Conservation (phyloP, 108 stramenopile species). For the Nannochloropsis salina region DNA sequence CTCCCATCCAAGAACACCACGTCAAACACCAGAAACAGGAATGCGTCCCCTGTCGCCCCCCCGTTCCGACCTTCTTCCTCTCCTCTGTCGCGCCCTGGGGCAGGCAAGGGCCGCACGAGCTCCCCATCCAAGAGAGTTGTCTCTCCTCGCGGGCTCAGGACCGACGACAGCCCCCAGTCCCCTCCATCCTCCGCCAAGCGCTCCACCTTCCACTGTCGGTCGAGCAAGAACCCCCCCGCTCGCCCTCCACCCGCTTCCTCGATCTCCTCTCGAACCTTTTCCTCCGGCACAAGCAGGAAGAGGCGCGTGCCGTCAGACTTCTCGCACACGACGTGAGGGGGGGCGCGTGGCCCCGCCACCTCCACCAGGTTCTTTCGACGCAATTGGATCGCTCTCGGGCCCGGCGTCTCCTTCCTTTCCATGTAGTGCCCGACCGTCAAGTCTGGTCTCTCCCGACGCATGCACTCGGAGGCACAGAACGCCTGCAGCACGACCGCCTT, state of each 20-base stretch:
- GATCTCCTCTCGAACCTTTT: background rate
- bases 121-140: background rate
- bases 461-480: conserved; percentile 8
- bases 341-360: background rate
- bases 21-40: conserved; percentile 30
- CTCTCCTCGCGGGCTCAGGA: background rate
- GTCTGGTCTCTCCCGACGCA: conserved; percentile 32
- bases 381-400: conserved; percentile 30
- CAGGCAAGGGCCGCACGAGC: background rate
- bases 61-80: background rate
- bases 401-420: conserved; percentile 24
- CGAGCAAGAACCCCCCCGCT: background rate
- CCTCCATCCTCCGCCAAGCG: conserved; percentile 22
- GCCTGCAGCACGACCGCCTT: background rate
- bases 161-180: background rate
- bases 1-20: conserved; percentile 15
- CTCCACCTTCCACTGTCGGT: background rate
- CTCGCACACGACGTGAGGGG: conserved; percentile 21
- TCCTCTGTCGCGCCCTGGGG: background rate
- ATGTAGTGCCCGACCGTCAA: conserved; percentile 21
- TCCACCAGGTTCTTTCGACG: background rate
- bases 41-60: background rate
- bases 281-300: conserved; percentile 9
- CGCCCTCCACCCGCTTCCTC: background rate
- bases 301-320: conserved; percentile 33